Evolutionary conservation across 495 filamentous ascomycete species (phyloP), one percentile per base, ranked within the genome.

Genomic region (Podospora tetraspora): DNA sequence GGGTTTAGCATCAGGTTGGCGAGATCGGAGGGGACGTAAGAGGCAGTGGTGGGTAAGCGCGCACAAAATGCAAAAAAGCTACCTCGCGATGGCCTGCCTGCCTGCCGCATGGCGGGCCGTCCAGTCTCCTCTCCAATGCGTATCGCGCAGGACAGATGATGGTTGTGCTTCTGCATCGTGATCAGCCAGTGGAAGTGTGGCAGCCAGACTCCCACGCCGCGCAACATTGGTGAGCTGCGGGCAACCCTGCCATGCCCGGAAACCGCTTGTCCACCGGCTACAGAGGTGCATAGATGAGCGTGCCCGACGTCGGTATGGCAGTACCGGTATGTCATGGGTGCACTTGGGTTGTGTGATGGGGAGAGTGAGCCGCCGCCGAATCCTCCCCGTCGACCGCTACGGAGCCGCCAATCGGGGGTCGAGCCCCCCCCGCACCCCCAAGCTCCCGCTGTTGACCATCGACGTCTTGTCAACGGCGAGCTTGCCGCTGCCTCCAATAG

Each of bases 221-320:
- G 63, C 63, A 65, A 65, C 27, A 65, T 65, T 65, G 43, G 9
- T 65, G 52, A 65, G 52, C 52, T 65, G 63, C 56, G 52, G 52
- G 63, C 63, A 19, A 21, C 34, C 30, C n/a, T 56, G 30, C 37
- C 29, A 52, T 43, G 21, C 22, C 22, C 43, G 21, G 29, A 63
- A 25, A 63, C n/a, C 37, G 34, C 13, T 30, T 34, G 19, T 56
- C 62, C 62, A 63, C 30, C 62, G 30, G 43, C 19, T 52, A 52
- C 43, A 52, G 43, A 52, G 16, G 43, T 52, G 43, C 43, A n/a
- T n/a, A 19, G 19, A n/a, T 34, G 32, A 3, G 32, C 3, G 43
- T 52, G 43, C 6, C 43, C 19, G 19, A 19, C 43, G 19, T 52
- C 43, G 43, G 19, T 52, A 19, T 52, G 43, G 19, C 16, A 52